Conservation (phyloP, 2,329 filamentous ascomycete species). For the Fusarium incarnatum region DNA sequence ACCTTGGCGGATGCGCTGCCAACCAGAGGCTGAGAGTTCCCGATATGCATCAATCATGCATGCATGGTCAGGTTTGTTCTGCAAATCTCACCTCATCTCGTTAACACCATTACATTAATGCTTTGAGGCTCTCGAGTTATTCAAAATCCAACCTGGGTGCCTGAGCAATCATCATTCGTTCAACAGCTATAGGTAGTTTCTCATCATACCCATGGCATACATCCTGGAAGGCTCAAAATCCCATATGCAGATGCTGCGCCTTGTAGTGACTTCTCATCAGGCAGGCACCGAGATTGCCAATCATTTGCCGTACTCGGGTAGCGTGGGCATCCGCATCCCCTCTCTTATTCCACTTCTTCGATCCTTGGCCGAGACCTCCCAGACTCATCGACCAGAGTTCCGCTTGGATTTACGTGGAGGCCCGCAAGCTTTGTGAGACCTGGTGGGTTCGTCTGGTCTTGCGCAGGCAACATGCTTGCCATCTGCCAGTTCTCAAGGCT, state of each 20-base stretch:
- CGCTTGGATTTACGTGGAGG: constrained; percentile 52
- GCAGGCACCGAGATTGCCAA: constrained; percentile 43
- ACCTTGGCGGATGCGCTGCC: constrained; percentile 17
- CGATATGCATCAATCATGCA: background rate
- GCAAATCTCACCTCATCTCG: constrained; percentile 13
- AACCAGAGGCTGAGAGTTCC: constrained; percentile 12
- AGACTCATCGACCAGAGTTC: constrained; percentile 41
- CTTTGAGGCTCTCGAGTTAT: constrained; percentile 12
- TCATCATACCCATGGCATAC: background rate
- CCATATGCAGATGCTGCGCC: constrained; percentile 22
- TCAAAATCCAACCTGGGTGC: background rate
- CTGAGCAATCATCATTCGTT: background rate
- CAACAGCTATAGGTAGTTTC: background rate
- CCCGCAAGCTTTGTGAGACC: constrained; percentile 53
- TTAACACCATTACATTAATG: constrained; percentile 4
- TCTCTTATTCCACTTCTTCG: constrained; percentile 70
- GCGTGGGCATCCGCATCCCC: constrained; percentile 27
- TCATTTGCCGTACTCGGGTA: constrained; percentile 35
- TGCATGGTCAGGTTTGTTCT: constrained; percentile 1
- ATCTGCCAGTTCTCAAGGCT: constrained; percentile 72
- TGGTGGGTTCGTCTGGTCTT: constrained; percentile 38
- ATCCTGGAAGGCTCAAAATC: constrained; percentile 11
- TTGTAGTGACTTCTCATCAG: constrained; percentile 37
- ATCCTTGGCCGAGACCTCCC: constrained; percentile 58
- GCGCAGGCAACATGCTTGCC: constrained; percentile 59